Evolutionary conservation across 2,329 filamentous ascomycete genomes (phyloP).

Genomic region (Talaromyces sp.): DNA sequence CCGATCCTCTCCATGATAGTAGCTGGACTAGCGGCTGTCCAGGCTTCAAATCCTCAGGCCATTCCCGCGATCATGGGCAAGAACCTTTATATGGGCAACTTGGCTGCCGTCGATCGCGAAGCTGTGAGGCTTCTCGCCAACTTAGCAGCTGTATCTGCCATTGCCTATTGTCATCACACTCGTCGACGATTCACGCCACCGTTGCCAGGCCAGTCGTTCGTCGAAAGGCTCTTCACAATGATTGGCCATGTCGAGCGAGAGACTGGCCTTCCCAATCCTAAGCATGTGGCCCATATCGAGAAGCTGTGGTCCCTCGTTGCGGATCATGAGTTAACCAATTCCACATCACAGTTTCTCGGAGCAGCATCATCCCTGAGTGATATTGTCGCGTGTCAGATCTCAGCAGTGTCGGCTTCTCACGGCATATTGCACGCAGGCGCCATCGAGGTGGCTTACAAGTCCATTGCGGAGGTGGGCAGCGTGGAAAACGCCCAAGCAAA

Average conservation of each 20-base stretch:
- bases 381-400: not conserved
- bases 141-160: no score
- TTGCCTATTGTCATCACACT: not conserved
- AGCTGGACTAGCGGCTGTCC: not conserved
- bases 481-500: not conserved
- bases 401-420: not conserved
- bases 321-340: slow-evolving; percentile 3
- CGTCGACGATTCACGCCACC: not conserved
- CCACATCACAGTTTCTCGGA: not conserved
- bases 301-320: not conserved
- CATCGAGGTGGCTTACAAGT: not conserved
- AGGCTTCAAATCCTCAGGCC: not conserved
- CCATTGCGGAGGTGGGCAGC: not conserved
- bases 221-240: slow-evolving; percentile 1
- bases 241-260: not conserved
- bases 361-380: not conserved
- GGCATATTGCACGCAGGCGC: not conserved
- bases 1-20: not conserved
- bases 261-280: not conserved
- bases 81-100: not conserved
- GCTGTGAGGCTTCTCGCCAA: no score
- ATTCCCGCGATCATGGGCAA: not conserved
- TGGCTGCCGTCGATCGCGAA: not conserved
- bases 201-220: not conserved
- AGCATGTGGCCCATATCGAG: not conserved